Conservation (phyloP, 768 basidiomycete species). For the Agaricus subrufescens region DNA sequence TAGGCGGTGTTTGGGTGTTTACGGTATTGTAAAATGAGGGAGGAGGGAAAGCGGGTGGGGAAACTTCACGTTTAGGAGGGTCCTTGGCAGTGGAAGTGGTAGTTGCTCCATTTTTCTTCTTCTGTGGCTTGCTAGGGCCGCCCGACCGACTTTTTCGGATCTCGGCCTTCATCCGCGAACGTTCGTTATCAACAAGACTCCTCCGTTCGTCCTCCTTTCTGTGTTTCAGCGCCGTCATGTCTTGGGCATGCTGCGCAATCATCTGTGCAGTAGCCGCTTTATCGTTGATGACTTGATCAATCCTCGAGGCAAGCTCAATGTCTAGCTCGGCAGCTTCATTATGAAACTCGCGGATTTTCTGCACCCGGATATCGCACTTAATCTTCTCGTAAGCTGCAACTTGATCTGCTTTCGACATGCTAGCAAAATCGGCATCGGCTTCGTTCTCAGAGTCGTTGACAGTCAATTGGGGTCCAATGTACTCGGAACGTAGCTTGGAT, state of each 20-base stretch:
- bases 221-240: conserved; percentile 34
- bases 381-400: conserved; percentile 36
- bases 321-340: conserved; percentile 39
- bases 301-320: conserved; percentile 33
- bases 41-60: background rate
- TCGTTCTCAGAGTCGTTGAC: conserved; percentile 24
- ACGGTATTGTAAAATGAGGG: background rate
- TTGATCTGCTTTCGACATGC: conserved; percentile 19
- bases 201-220: conserved; percentile 47
- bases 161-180: conserved; percentile 20
- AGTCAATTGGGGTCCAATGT: conserved; percentile 30
- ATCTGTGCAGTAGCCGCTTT: conserved; percentile 25
- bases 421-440: conserved; percentile 25
- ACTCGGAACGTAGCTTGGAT: conserved; percentile 17
- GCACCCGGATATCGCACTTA: conserved; percentile 40
- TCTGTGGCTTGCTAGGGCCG: conserved; percentile 18
- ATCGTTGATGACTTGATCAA: conserved; percentile 14
- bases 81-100: background rate
- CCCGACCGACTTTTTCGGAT: conserved; percentile 16
- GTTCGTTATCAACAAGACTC: conserved; percentile 34
- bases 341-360: conserved; percentile 49
- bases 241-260: conserved; percentile 34
- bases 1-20: background rate
- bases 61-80: background rate
- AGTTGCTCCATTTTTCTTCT: background rate